Conservation (phyloP, 257 asterid species). For the Penstemon eatonii region DNA sequence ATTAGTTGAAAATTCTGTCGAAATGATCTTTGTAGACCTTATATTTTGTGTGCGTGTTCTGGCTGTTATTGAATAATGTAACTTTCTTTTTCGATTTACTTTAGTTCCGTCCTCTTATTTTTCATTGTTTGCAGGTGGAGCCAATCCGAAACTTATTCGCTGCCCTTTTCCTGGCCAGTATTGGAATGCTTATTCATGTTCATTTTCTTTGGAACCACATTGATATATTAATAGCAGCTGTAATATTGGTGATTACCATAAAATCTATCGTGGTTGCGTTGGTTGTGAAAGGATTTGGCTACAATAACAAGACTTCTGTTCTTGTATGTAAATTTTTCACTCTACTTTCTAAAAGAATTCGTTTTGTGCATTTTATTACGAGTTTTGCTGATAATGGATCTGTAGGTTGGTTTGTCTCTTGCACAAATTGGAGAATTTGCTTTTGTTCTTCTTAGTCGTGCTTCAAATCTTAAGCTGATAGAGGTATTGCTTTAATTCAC, state of each 20-base stretch:
- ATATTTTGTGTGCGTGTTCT: not conserved
- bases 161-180: conserved; percentile 86
- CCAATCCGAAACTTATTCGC: conserved; percentile 79
- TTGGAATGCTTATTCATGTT: conserved; percentile 86
- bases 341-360: conserved; percentile 7
- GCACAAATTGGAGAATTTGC: conserved; percentile 95
- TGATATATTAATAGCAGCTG: conserved; percentile 79
- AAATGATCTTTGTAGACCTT: not conserved
- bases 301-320: conserved; percentile 70
- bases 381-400: conserved; percentile 10
- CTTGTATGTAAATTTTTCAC: conserved; percentile 50
- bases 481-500: conserved; percentile 47
- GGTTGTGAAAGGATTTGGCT: conserved; percentile 82
- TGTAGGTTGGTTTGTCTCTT: conserved; percentile 88
- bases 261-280: conserved; percentile 64
- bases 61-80: conserved; percentile 3
- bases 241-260: conserved; percentile 59
- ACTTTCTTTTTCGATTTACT: not conserved
- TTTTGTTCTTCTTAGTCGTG: conserved; percentile 81
- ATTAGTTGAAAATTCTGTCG: not conserved
- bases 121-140: conserved; percentile 61
- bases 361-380: conserved; percentile 18
- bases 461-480: conserved; percentile 74
- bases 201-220: conserved; percentile 89
- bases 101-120: conserved; percentile 31